These are phyloP conservation scores for Cladorrhinum samala DNA, from an alignment of 495 filamentous ascomycete genomes.

Conservation along the genomic window DNA sequence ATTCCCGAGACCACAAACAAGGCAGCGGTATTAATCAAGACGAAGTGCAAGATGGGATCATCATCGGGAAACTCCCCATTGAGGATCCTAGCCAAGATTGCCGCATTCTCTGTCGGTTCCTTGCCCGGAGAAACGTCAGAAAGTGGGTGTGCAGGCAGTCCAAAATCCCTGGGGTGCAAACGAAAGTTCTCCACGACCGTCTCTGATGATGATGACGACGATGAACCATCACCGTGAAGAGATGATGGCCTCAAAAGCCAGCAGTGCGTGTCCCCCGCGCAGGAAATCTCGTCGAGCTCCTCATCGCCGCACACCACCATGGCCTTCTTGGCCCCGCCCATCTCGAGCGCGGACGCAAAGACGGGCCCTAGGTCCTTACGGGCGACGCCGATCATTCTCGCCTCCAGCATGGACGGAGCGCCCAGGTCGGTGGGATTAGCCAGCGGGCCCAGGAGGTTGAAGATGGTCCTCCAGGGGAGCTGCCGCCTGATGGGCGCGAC, in stretches of 20 bases:
- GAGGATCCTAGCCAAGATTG: constrained; percentile 71
- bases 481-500: constrained; percentile 76
- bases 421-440: constrained; percentile 72
- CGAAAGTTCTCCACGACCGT: constrained; percentile 66
- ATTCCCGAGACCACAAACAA: constrained; percentile 76
- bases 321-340: constrained; percentile 73
- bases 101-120: constrained; percentile 78
- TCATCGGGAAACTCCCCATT: constrained; percentile 62
- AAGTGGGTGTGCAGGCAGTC: constrained; percentile 68
- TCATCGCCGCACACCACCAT: constrained; percentile 91
- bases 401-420: constrained; percentile 53
- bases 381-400: constrained; percentile 87
- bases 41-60: constrained; percentile 86
- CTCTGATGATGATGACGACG: too few relatives aligned
- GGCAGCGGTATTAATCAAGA: constrained; percentile 88
- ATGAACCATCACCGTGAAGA: constrained; percentile 37
- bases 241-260: constrained; percentile 56
- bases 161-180: constrained; percentile 76
- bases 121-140: constrained; percentile 74
- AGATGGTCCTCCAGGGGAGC: constrained; percentile 88
- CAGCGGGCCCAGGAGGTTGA: constrained; percentile 91
- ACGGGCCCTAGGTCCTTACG: constrained; percentile 73
- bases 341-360: constrained; percentile 75
- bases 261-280: constrained; percentile 78
- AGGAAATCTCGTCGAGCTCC: constrained; percentile 91